Base-by-base conservation (phyloP, 495 filamentous ascomycete genomes). In the Neurospora africana region DNA sequence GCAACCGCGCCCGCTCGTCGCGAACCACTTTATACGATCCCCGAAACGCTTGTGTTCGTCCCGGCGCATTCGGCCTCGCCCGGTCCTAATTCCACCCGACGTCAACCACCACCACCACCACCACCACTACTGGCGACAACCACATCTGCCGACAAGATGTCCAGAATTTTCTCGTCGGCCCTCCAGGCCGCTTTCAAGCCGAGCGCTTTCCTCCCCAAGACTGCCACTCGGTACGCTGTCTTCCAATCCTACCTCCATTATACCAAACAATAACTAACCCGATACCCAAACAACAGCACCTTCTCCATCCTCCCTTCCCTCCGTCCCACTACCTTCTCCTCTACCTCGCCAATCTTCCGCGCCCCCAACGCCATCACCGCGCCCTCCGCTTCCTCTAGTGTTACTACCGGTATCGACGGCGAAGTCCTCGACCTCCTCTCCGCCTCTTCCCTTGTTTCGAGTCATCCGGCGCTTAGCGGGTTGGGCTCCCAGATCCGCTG, bases 301-400 rank as follows among this genome's bases (percentile, higher is more conserved):
- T 83, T 84, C 77, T 80, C 82, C 41, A 75, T 78, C 69, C 81
- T 84, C 47, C 81, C 83, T 9, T 71, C 70, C 69, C 79, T 84
- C 9, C 82, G 83, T 15, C 83, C 83, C 10, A 81, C 81, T 10
- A 36, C 74, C 43, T 33, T 37, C 19, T 9, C 58, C 44, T 17
- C 37, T 70, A 72, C 15, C 36, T 7, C n/a, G 41, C 58, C 69
- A 74, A 65, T 80, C 67, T 83, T 83, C 79, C 79, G 82, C 67
- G 30, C 70, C 37, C 44, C 71, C 73, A 23, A 70, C 38, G 69
- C 69, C 69, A 37, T 72, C 75, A 30, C 41, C 47, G 15, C 71
- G 53, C 35, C 69, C 69, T 5, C 72, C 27, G 36, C 68, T 6
- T 17, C 39, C 33, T 6, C 36, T 7, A 36, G 36, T 36, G 36